These are phyloP conservation scores for Lentinula sp. DNA, from an alignment of 768 basidiomycete genomes.

Conservation along the genomic window DNA sequence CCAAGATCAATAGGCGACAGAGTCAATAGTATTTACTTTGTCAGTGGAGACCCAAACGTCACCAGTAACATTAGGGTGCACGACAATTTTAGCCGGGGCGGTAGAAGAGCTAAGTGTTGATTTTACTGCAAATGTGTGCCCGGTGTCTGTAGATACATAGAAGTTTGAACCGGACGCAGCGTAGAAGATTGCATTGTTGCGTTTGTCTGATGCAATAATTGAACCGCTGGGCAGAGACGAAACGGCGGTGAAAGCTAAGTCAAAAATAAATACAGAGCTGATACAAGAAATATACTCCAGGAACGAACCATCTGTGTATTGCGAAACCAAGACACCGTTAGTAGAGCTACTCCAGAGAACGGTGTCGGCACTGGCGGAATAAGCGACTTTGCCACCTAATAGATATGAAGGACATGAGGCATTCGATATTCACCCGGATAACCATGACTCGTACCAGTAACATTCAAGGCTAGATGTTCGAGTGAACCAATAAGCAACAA, in stretches of 20 bases:
- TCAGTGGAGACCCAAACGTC: slow-evolving; percentile 64
- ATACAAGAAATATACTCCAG: too few relatives aligned
- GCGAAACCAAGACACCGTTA: slow-evolving; percentile 48
- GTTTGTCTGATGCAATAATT: slow-evolving; percentile 59
- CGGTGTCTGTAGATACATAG: slow-evolving; percentile 56
- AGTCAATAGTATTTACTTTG: slow-evolving; percentile 12
- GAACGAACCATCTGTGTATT: slow-evolving; percentile 26
- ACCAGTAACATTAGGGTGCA: slow-evolving; percentile 46
- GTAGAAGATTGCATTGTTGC: slow-evolving; percentile 51
- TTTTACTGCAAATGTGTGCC: slow-evolving; percentile 40
- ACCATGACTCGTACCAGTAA: slow-evolving; percentile 14
- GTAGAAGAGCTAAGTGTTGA: slow-evolving; percentile 43
- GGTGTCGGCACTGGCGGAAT: slow-evolving; percentile 49
- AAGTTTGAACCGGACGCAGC: slow-evolving; percentile 48
- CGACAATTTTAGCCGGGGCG: slow-evolving; percentile 44
- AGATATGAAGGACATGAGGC: background rate
- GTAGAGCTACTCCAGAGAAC: slow-evolving; percentile 50
- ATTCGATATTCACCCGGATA: background rate
- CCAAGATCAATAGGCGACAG: background rate
- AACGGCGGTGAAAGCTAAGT: slow-evolving; percentile 38
- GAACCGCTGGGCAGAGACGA: slow-evolving; percentile 45
- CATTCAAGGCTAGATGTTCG: slow-evolving; percentile 26
- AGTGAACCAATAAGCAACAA: background rate
- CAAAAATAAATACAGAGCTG: background rate
- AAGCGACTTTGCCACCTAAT: slow-evolving; percentile 22